Base-by-base conservation (phyloP, 495 filamentous ascomycete genomes). In the Neohortaea acidophila region DNA sequence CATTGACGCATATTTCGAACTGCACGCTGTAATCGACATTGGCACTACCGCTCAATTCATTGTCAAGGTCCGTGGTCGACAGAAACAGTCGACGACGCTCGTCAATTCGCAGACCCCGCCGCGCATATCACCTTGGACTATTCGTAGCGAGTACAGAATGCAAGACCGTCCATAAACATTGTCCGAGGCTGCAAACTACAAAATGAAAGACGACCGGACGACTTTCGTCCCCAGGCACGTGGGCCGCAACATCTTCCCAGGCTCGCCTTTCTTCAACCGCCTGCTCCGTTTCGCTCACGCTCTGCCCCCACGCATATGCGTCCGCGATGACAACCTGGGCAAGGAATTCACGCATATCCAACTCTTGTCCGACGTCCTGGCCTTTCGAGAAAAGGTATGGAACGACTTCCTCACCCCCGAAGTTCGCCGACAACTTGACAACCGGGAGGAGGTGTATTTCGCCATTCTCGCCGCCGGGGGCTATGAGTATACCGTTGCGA, bases 401-500 rank as follows among this genome's bases (percentile, higher is more conserved):
- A 19, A 23, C 12, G 37, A 39, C 10, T 24, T 44, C 8, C 40
- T 58, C 2, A 37, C 39, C 31, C 22, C 37, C 0, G 39, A 17
- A 5, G 46, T 43, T 0, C 26, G 37, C 9, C 22, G 38, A 10
- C 41, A 45, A 9, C 43, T 68, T 1, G 42, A 49, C 2, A 44
- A 46, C 5, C 45, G 59, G 18, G 51, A 59, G 10, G 65, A 66
- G 39, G 59, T 68, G 7, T 67, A 60, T 39, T 57, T 68, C 40
- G 62, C 58, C 1, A 38, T 68, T 3, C 44, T 68, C 13, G 64
- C 61, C 3, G 54, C 63, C 0, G 65, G 65, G 1, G 61, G 64
- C 0, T 68, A 67, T 44, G 65, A 67, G 36, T 68, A 62, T 23
- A 55, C 62, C 1, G 62, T 67, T 7, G 63, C 57, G 0, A 59